phyloP scores from a whole-genome alignment of 2,329 filamentous ascomycete species.

The Biscogniauxia sp. region DNA sequence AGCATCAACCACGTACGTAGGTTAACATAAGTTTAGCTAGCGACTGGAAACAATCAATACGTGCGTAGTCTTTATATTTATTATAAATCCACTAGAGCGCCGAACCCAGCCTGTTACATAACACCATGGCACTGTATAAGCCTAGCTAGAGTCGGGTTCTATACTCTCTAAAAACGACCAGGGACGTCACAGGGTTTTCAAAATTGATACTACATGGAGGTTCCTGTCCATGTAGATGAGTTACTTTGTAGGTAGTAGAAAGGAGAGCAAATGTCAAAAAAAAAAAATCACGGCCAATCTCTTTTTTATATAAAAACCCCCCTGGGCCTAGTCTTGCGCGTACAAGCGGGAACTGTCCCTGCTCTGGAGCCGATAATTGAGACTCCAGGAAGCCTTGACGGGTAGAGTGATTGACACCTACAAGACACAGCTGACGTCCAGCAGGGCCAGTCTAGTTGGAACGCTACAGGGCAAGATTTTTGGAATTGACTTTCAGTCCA shows the following conservation, averaged over 20 bases:
- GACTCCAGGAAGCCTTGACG: conserved; percentile 26
- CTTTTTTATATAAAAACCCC: too few relatives aligned
- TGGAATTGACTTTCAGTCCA: too few relatives aligned
- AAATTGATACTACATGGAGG: too few relatives aligned
- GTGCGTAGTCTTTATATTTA: conserved; percentile 25
- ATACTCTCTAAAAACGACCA: too few relatives aligned
- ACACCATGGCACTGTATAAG: conserved; percentile 25
- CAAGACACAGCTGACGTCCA: conserved; percentile 5
- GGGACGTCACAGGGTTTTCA: too few relatives aligned
- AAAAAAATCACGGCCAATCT: too few relatives aligned
- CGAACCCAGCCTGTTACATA: conserved; percentile 28
- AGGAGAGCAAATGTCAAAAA: too few relatives aligned
- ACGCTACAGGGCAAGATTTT: too few relatives aligned
- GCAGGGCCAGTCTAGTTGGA: not conserved
- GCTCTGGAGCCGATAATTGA: conserved; percentile 31
- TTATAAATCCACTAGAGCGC: conserved; percentile 25
- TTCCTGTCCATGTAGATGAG: too few relatives aligned
- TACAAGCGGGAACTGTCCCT: conserved; percentile 31
- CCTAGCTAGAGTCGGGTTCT: too few relatives aligned
- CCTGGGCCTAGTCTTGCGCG: conserved; percentile 20
- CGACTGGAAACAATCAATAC: conserved; percentile 28
- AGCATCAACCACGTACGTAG: too few relatives aligned
- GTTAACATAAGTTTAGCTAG: conserved; percentile 15
- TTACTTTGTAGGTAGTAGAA: too few relatives aligned
- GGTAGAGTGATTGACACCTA: conserved; percentile 29